Evolutionary conservation across 805 yeast species (phyloP).

Genomic region (Kodamaea hsintzibuensis): DNA sequence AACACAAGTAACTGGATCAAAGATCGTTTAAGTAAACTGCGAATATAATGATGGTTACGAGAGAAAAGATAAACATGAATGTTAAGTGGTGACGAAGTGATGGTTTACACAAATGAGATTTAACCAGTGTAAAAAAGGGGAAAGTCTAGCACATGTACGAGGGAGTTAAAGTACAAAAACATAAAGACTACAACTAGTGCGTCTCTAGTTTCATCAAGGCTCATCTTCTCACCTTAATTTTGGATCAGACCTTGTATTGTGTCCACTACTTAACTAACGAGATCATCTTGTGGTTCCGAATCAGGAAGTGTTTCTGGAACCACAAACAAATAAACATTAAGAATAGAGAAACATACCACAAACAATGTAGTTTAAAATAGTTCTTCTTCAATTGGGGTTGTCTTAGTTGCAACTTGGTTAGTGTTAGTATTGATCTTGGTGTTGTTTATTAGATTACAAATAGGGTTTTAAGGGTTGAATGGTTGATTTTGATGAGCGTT

Average conservation of each 20-base stretch:
- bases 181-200: not conserved
- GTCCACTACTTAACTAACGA: not conserved
- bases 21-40: not conserved
- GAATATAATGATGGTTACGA: not conserved
- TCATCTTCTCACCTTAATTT: not conserved
- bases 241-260: not conserved
- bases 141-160: not conserved
- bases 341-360: not conserved
- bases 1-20: not conserved
- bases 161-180: not conserved
- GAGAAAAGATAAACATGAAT: not conserved
- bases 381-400: not conserved
- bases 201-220: not conserved
- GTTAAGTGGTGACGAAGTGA: not conserved
- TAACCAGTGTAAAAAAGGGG: not conserved
- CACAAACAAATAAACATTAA: constrained; percentile 4
- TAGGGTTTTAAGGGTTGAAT: not conserved
- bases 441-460: not conserved
- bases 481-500: no score
- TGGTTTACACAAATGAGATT: not conserved
- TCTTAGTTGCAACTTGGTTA: not conserved
- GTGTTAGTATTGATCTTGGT: not conserved
- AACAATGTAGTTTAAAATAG: not conserved
- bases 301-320: constrained; percentile 1
- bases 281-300: constrained; percentile 2